Percentiles rank a stretch among this genome's conserved stretches.
These are phyloP conservation scores for Monosporascus sp. DNA, from an alignment of 2,329 filamentous ascomycete genomes.

Conservation along the genomic window DNA sequence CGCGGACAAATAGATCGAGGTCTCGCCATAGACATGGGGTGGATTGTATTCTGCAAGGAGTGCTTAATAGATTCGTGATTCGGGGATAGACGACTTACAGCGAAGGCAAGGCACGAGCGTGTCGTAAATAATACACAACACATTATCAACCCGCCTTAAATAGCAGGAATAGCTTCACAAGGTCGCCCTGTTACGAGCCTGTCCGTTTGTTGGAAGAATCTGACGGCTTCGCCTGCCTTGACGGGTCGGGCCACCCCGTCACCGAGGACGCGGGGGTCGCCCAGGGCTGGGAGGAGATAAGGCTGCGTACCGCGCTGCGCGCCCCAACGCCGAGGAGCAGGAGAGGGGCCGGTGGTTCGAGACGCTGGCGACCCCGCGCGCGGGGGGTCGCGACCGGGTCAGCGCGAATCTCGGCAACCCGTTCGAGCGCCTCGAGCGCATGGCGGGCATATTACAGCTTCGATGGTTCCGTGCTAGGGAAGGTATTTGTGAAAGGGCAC, in stretches of 20 bases:
- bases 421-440: not conserved
- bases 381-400: not conserved
- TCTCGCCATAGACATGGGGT: no score
- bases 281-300: conserved; percentile 23
- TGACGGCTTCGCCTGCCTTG: not conserved
- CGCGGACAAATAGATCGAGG: no score
- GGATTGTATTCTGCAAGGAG: no score
- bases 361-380: not conserved
- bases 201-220: no score
- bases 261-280: conserved; percentile 26
- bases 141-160: no score
- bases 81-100: no score
- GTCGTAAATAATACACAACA: no score
- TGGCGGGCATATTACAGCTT: not conserved
- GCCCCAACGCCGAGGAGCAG: conserved; percentile 19
- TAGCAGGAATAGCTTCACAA: no score
- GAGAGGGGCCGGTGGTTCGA: conserved; percentile 25
- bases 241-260: conserved; percentile 15
- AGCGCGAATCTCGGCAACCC: not conserved
- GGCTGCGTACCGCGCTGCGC: conserved; percentile 22
- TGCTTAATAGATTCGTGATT: no score
- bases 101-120: no score
- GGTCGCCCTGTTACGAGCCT: no score
- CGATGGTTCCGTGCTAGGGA: not conserved
- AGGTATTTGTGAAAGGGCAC: no score